These are phyloP conservation scores for Neurospora sp. DNA, from an alignment of 2,329 filamentous ascomycete genomes.

Conservation along the genomic window DNA sequence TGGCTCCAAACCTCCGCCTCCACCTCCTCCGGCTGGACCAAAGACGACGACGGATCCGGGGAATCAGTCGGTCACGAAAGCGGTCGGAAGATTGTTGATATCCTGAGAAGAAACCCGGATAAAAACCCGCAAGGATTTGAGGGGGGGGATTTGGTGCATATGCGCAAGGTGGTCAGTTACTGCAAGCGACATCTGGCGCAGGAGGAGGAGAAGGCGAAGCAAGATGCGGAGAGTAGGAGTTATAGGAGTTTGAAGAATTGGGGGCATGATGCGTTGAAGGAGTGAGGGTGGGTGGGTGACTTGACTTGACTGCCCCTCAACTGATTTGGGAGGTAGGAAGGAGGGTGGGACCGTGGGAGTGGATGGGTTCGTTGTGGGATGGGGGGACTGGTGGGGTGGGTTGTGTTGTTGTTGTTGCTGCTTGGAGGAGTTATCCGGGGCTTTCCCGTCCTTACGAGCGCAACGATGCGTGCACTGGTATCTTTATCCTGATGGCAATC, in stretches of 20 bases:
- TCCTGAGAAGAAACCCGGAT: constrained; percentile 44
- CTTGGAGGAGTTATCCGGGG: background rate
- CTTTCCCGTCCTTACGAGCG: background rate
- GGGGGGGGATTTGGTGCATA: constrained; percentile 36
- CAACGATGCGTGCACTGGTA: too few species aligned
- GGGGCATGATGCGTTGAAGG: constrained; percentile 36
- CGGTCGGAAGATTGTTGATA: constrained; percentile 46
- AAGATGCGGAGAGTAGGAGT: constrained; percentile 25
- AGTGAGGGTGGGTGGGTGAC: background rate
- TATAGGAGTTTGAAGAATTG: constrained; percentile 47
- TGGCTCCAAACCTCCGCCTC: constrained; percentile 33
- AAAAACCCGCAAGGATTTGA: constrained; percentile 39
- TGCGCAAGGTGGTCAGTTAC: constrained; percentile 41
- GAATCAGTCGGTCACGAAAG: constrained; percentile 50
- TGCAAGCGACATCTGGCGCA: constrained; percentile 51
- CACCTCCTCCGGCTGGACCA: constrained; percentile 40
- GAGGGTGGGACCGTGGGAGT: too few species aligned
- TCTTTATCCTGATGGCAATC: background rate
- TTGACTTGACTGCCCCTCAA: background rate
- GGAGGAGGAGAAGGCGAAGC: constrained; percentile 44
- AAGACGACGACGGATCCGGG: constrained; percentile 36
- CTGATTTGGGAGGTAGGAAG: too few species aligned
- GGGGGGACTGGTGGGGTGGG: too few species aligned
- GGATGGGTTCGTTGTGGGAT: too few species aligned
- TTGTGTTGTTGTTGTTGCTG: too few species aligned